Percentiles rank a stretch among this genome's conserved stretches.
phyloP scores from a whole-genome alignment of 139 green algal genomes.

The Chlorella ohadii region DNA sequence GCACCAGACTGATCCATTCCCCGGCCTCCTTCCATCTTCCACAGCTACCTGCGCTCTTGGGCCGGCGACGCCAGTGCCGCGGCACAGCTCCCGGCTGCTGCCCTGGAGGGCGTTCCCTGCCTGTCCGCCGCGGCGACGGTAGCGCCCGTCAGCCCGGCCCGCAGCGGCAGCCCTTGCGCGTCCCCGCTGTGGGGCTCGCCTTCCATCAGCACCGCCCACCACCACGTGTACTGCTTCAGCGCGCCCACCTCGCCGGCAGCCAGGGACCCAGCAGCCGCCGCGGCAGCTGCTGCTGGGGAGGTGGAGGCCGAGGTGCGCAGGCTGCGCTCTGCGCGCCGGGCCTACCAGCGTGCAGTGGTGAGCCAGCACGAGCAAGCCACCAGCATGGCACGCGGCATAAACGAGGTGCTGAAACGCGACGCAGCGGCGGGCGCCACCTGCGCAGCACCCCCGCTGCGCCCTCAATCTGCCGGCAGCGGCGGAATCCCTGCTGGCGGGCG shows the following conservation, averaged over 20 bases:
- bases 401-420: constrained; percentile 2
- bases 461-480: background rate
- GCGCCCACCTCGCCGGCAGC: background rate
- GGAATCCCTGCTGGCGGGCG: background rate
- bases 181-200: background rate
- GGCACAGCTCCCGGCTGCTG: background rate
- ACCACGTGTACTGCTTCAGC: constrained; percentile 7
- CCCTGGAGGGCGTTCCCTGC: background rate
- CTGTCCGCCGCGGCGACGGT: background rate
- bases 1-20: too few species aligned
- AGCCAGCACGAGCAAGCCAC: constrained; percentile 7
- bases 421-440: too few species aligned
- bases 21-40: too few species aligned
- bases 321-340: constrained; percentile 8
- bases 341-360: constrained; percentile 17
- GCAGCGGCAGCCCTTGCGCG: background rate
- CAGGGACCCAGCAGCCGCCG: background rate
- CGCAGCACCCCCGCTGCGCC: background rate
- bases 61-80: background rate
- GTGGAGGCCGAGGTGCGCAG: constrained; percentile 14
- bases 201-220: background rate
- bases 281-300: background rate
- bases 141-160: background rate
- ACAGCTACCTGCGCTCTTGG: constrained; percentile 22
- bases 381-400: constrained; percentile 10